Conservation (phyloP, 2,329 filamentous ascomycete species). For the Verticillium nubilum region DNA sequence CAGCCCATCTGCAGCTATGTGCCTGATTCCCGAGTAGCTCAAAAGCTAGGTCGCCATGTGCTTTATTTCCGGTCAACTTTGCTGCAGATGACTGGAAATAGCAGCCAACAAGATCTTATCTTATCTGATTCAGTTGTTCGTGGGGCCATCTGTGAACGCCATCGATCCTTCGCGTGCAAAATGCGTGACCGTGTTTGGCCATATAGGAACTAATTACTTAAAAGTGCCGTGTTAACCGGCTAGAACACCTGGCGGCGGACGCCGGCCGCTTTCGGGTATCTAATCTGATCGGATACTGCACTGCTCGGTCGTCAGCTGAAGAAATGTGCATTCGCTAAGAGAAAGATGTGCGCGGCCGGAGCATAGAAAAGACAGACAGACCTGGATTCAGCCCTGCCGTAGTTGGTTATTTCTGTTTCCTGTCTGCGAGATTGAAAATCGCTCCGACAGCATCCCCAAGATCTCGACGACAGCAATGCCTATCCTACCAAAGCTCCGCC, state of each 20-base stretch:
- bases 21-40: not conserved
- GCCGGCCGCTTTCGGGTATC: not conserved
- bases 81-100: not conserved
- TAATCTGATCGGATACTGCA: not conserved
- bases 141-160: not conserved
- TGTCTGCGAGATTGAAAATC: not conserved
- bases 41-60: not conserved
- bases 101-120: not conserved
- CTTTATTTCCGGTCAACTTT: not conserved
- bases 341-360: not conserved
- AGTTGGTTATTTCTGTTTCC: too few relatives aligned
- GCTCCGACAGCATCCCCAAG: not conserved
- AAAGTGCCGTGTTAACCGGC: not conserved
- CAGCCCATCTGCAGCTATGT: not conserved
- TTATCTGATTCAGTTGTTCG: not conserved
- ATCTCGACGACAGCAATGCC: not conserved
- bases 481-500: not conserved
- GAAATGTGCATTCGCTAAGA: not conserved
- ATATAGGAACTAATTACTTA: not conserved
- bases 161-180: not conserved
- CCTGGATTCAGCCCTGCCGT: not conserved
- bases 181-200: not conserved
- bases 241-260: not conserved
- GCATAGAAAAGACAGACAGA: not conserved
- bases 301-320: not conserved